Conservation (phyloP, 257 asterid species). For the Primulina huaijiensis region DNA sequence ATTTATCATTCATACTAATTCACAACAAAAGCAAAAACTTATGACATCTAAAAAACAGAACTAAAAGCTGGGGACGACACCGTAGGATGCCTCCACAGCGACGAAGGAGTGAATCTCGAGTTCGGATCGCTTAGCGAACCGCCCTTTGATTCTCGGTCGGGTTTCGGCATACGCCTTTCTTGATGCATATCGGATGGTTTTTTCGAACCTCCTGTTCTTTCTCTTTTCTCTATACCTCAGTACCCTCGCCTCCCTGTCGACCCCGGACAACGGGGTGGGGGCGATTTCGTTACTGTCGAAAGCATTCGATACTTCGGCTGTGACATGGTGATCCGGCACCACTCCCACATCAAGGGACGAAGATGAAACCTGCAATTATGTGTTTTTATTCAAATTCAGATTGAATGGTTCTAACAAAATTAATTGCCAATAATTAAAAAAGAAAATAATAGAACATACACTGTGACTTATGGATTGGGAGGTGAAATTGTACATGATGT, state of each 20-base stretch:
- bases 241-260: conserved; percentile 71
- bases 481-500: conserved; percentile 69
- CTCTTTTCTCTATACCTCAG: conserved; percentile 72
- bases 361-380: not conserved
- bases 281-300: conserved; percentile 25
- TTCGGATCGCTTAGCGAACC: conserved; percentile 46
- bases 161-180: conserved; percentile 57
- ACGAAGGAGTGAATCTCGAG: conserved; percentile 35
- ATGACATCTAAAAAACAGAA: too few species aligned
- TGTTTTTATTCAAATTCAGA: too few species aligned
- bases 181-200: conserved; percentile 50
- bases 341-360: conserved; percentile 48
- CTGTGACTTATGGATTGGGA: conserved; percentile 81
- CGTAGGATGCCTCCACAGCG: conserved; percentile 35
- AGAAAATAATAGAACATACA: conserved; percentile 39
- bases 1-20: too few species aligned
- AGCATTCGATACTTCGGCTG: conserved; percentile 37
- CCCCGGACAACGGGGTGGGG: conserved; percentile 36
- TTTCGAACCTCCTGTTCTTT: conserved; percentile 60
- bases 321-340: conserved; percentile 57
- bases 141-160: conserved; percentile 50
- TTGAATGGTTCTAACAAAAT: not conserved
- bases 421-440: not conserved
- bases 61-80: conserved; percentile 49
- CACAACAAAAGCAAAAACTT: too few species aligned